These are phyloP conservation scores for Talaromyces ruber DNA, from an alignment of 495 filamentous ascomycete genomes.

Conservation along the genomic window DNA sequence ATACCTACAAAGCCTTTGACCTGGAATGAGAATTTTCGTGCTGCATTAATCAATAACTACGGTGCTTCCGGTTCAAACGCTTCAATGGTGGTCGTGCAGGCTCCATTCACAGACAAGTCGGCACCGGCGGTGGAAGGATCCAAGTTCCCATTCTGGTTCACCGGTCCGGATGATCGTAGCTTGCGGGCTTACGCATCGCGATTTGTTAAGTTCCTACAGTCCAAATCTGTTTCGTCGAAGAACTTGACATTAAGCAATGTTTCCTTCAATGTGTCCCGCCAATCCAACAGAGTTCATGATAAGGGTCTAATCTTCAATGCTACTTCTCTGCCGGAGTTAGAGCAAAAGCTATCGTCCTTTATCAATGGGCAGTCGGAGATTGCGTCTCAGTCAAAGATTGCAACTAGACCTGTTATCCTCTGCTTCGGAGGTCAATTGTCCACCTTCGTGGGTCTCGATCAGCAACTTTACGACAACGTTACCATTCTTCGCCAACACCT, in stretches of 20 bases:
- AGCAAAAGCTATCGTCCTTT: constrained; percentile 22
- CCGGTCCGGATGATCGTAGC: not conserved
- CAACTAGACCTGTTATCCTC: constrained; percentile 30
- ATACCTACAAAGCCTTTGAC: constrained; percentile 18
- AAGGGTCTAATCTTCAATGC: constrained; percentile 5
- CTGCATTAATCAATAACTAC: constrained; percentile 39
- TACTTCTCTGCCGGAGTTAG: constrained; percentile 5
- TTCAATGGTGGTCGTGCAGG: constrained; percentile 21
- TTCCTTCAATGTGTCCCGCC: constrained; percentile 16
- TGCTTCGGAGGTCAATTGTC: constrained; percentile 49
- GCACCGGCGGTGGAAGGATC: not conserved
- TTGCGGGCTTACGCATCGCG: not conserved
- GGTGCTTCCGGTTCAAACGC: constrained; percentile 40
- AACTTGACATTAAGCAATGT: constrained; percentile 1
- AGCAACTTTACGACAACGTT: constrained; percentile 22
- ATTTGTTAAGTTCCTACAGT: not conserved
- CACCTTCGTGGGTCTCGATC: constrained; percentile 31
- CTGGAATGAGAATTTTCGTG: constrained; percentile 25
- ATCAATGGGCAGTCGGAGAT: constrained; percentile 15
- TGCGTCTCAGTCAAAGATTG: not conserved
- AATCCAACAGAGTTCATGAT: constrained; percentile 13
- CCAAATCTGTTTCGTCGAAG: not conserved
- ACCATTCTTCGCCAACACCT: constrained; percentile 32
- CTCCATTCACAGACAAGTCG: not conserved
- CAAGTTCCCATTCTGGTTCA: constrained; percentile 26